These are phyloP conservation scores for Marsdenia floribunda DNA, from an alignment of 257 asterid genomes.

Conservation along the genomic window DNA sequence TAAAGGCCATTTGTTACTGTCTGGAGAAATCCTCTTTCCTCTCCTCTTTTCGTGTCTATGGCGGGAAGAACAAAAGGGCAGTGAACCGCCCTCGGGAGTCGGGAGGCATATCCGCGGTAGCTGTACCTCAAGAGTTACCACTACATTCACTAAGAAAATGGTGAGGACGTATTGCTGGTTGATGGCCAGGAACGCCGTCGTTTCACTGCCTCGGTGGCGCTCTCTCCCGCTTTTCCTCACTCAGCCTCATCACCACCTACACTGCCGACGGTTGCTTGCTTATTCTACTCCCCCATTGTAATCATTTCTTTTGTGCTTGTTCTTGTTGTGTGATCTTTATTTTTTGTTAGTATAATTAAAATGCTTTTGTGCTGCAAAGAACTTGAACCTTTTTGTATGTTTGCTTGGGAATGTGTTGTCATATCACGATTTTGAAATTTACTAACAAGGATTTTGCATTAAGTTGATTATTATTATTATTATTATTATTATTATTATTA, in stretches of 20 bases:
- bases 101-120: neutral
- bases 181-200: slow-evolving; percentile 55
- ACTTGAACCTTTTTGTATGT: neutral
- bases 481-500: no score
- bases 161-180: slow-evolving; percentile 32
- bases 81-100: neutral
- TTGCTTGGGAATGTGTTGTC: neutral
- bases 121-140: neutral
- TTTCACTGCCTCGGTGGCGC: slow-evolving; percentile 58
- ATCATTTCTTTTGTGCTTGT: neutral
- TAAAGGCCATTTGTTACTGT: neutral
- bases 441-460: neutral
- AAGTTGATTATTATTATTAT: neutral
- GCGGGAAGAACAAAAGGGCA: slow-evolving; percentile 8
- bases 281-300: slow-evolving; percentile 27
- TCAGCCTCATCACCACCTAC: slow-evolving; percentile 37
- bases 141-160: neutral
- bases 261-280: slow-evolving; percentile 31
- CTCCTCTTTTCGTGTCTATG: neutral
- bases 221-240: slow-evolving; percentile 42
- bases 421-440: neutral
- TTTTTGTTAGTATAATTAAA: neutral
- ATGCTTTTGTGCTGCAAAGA: neutral
- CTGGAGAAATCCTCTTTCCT: neutral
- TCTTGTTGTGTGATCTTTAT: neutral